phyloP scores from a whole-genome alignment of 2,329 filamentous ascomycete species.

The Verticillium klebahnii region DNA sequence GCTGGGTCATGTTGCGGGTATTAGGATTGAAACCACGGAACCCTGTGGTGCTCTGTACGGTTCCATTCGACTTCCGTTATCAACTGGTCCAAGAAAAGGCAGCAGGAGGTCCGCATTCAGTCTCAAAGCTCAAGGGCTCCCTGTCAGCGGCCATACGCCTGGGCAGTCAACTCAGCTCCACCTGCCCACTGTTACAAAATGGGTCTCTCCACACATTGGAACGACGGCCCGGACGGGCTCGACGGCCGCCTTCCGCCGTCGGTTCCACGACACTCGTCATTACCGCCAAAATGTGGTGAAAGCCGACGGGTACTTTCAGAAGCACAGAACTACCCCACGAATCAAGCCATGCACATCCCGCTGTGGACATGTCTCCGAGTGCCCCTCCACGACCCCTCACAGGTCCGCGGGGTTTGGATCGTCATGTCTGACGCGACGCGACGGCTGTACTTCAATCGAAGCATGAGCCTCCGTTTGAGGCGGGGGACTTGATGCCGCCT shows the following conservation, averaged over 20 bases:
- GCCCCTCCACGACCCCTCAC: neutral
- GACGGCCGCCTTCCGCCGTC: neutral
- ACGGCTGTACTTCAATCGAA: neutral
- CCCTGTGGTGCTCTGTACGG: no score
- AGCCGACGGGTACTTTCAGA: neutral
- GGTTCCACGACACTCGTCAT: neutral
- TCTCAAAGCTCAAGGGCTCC: no score
- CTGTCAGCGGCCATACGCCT: no score
- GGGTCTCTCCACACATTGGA: neutral
- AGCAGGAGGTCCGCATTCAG: no score
- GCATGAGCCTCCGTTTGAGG: neutral
- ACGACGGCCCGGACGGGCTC: neutral
- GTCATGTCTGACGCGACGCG: neutral
- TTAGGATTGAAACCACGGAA: no score
- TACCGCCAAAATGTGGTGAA: neutral
- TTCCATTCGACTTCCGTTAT: no score
- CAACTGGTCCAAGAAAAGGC: no score
- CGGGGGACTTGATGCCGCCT: neutral
- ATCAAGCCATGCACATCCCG: neutral
- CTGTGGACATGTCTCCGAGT: neutral
- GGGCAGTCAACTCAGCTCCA: no score
- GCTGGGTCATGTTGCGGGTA: no score
- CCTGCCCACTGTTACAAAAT: no score
- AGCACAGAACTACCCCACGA: neutral
- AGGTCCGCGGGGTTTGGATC: neutral